Evolutionary conservation across 2,329 filamentous ascomycete genomes (phyloP), one percentile per base, ranked within the genome.

Genomic region (Raffaelea deltoideospora): DNA sequence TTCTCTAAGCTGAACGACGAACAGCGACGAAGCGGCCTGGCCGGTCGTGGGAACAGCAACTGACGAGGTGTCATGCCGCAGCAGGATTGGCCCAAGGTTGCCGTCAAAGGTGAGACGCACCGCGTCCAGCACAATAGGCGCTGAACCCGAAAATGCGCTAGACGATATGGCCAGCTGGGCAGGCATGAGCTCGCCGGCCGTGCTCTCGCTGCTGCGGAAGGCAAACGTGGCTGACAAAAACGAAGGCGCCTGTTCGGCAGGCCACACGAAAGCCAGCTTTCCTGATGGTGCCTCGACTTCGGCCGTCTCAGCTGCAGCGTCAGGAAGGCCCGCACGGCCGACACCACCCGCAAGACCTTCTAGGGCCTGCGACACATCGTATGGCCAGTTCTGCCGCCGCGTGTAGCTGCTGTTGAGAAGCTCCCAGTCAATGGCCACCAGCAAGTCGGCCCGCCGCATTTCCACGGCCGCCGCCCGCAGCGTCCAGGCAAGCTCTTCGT

Each of bases 371-470:
- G 57, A 55, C 11, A 80, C 59, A 46, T 80, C 67, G 43, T 79
- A 79, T 40, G 65, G 63, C 74, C 73, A 78, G 21, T 67, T 61
- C 10, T 63, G 57, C 14, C 64, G 64, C 44, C 59, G 61, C 5
- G 61, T 58, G 48, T 76, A 79, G 35, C 72, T 61, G 31, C 54
- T 65, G 40, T 72, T 63, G 51, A 79, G 59, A 31, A 80, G 57
- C 48, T 79, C 76, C 70, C 76, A 78, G 47, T 78, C 73, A 35
- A 76, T 67, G 21, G 72, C 63, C 26, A 79, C 54, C 9, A 79
- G 61, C 22, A 76, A 56, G 36, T 70, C 66, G 9, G 63, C 64
- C 36, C 70, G 64, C 8, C 64, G 64, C 33, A 60, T 57, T 41
- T 65, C 57, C 3, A 57, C 58, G 5, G 74, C 74, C 10, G 70